A percentile compares a stretch with the other conserved stretches of the same genome.
These are phyloP conservation scores for Jackrogersella multiformis DNA, from an alignment of 495 filamentous ascomycete species.

Conservation along the genomic window DNA sequence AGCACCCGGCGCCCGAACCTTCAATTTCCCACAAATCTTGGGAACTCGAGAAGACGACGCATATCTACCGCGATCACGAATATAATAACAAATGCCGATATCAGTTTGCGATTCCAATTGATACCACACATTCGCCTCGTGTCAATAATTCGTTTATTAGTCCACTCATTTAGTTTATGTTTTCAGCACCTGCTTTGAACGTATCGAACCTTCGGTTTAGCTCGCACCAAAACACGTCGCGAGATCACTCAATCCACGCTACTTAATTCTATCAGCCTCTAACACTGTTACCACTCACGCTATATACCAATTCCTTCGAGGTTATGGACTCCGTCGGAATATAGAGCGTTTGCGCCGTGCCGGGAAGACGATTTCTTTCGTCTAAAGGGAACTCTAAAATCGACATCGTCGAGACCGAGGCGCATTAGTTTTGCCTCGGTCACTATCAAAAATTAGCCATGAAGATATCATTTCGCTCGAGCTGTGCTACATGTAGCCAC, in stretches of 20 bases:
- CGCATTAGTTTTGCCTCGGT: conserved; percentile 27
- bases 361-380: conserved; percentile 30
- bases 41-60: conserved; percentile 24
- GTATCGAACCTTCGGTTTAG: neutral
- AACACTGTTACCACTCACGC: neutral
- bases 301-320: conserved; percentile 21
- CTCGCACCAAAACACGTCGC: conserved; percentile 25
- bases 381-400: conserved; percentile 24
- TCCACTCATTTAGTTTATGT: conserved; percentile 40
- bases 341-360: conserved; percentile 28
- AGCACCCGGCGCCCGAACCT: conserved; percentile 9
- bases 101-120: conserved; percentile 16
- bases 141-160: conserved; percentile 12
- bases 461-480: conserved; percentile 50
- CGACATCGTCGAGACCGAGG: conserved; percentile 38
- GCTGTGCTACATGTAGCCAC: conserved; percentile 48
- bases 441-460: conserved; percentile 44
- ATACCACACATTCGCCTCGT: neutral
- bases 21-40: conserved; percentile 35
- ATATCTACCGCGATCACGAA: conserved; percentile 15
- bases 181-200: conserved; percentile 13
- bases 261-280: conserved; percentile 10
- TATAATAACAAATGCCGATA: conserved; percentile 26
- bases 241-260: conserved; percentile 13
- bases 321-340: conserved; percentile 36